Evolutionary conservation across 306 rosid species (phyloP).

Genomic region (Vachellia collinsii): DNA sequence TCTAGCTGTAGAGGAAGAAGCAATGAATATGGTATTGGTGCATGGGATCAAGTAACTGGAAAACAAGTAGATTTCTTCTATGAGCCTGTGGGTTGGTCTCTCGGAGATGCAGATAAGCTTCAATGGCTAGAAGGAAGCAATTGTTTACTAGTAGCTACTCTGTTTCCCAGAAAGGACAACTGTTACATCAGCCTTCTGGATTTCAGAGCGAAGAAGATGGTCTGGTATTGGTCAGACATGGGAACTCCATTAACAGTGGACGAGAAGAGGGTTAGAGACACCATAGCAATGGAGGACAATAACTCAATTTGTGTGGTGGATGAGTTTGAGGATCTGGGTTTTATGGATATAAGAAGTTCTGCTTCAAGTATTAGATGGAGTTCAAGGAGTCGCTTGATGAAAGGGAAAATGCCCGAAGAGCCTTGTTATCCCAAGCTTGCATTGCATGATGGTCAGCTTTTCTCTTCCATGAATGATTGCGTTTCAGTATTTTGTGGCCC

Average conservation of each 20-base stretch:
- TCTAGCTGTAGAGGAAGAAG: conserved; percentile 89
- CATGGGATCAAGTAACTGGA: conserved; percentile 91
- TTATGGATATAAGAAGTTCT: conserved; percentile 77
- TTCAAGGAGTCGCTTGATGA: conserved; percentile 84
- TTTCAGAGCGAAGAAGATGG: conserved; percentile 86
- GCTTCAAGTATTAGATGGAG: conserved; percentile 84
- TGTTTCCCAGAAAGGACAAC: conserved; percentile 92
- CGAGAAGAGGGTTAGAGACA: conserved; percentile 86
- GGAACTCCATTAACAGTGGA: conserved; percentile 69
- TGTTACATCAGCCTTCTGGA: conserved; percentile 91
- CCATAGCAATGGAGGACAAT: conserved; percentile 84
- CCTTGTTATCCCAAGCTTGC: conserved; percentile 94
- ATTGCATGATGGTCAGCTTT: conserved; percentile 82
- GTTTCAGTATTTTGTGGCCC: conserved; percentile 92
- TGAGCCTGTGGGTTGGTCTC: conserved; percentile 86
- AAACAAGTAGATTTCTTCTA: conserved; percentile 82
- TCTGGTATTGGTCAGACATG: conserved; percentile 91
- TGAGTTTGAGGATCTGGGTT: conserved; percentile 89
- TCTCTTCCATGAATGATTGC: conserved; percentile 90
- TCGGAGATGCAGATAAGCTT: conserved; percentile 94
- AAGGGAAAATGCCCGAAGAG: conserved; percentile 84
- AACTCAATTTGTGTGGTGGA: conserved; percentile 84
- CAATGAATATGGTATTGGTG: conserved; percentile 92
- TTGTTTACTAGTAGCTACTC: conserved; percentile 78
- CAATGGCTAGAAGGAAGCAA: conserved; percentile 84